Evolutionary conservation across 1,284 basidiomycete species (phyloP), one percentile per base, ranked within the genome.

Genomic region (Marasmius sp.): DNA sequence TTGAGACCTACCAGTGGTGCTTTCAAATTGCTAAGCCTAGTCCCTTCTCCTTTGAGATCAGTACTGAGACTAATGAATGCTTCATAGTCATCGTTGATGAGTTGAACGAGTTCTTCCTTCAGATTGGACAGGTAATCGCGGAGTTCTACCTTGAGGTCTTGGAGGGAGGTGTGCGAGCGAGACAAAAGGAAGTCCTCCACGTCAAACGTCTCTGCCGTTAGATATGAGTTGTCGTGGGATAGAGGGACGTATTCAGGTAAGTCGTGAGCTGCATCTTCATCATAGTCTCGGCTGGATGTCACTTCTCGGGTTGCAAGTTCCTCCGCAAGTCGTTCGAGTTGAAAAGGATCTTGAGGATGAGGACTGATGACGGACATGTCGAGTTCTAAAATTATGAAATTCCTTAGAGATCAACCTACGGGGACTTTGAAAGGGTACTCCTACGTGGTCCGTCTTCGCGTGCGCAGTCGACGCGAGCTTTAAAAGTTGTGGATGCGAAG

Each of bases 51-150:
- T 63, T 88, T 82, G 65, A 97, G 73, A 67, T 95, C 93, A 1
- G 92, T 95, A 66, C 95, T 96, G 27, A 99, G 81, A 67, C 92
- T 94, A 67, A 99, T 97, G 74, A 98, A 98, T 50, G 95, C 95
- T 74, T 95, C 95, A 74, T 98, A 98, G 76, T 98, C 96, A 70
- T 95, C 91, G 74, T 99, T 98, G 75, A 99, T 98, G 71, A 98
- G 87, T 70, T 88, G 89, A 36, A 98, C 94, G 36, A 99, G 85
- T 72, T 97, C 95, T 72, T 95, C 92, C 71, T 96, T 94, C 67
- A 99, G 78, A 14, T 84, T 81, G 0, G 86, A 85, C 61, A 94
- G 82, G 75, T 98, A 98, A 61, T 91, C 88, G 36, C 94, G 85
- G 14, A 99, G 81, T 72, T 99, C 95, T 16, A 85, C 77, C 58